Percentiles rank a stretch among this genome's conserved stretches.
phyloP scores from a whole-genome alignment of 1,284 basidiomycete genomes.

The Cystobasidium sp. region DNA sequence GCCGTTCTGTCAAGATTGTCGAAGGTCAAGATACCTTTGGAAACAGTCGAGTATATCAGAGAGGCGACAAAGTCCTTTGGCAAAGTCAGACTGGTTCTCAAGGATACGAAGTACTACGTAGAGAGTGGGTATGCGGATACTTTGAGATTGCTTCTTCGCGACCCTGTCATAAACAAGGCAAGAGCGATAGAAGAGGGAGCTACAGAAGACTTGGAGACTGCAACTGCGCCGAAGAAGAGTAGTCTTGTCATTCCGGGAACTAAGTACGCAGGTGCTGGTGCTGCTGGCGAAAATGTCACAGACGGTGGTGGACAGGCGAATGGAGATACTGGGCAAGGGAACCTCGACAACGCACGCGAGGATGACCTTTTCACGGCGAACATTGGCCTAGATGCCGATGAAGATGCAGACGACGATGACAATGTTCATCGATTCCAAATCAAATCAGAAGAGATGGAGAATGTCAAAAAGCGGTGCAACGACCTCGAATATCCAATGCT shows the following conservation, averaged over 20 bases:
- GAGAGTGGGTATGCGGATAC: constrained; percentile 92
- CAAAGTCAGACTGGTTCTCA: constrained; percentile 94
- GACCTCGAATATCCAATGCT: constrained; percentile 94
- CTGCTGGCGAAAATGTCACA: constrained; percentile 51
- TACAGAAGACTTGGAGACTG: constrained; percentile 59
- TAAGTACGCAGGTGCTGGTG: constrained; percentile 56
- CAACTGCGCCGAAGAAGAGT: constrained; percentile 77
- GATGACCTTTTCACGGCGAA: constrained; percentile 74
- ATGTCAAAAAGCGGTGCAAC: constrained; percentile 66
- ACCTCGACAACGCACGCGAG: constrained; percentile 28
- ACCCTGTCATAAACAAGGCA: constrained; percentile 78
- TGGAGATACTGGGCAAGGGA: constrained; percentile 24
- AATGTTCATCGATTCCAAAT: constrained; percentile 95
- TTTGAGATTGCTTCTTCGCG: constrained; percentile 80
- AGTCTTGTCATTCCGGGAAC: constrained; percentile 82
- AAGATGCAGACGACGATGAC: constrained; percentile 94
- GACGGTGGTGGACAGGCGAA: constrained; percentile 36
- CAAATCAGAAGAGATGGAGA: constrained; percentile 83
- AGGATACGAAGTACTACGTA: constrained; percentile 94
- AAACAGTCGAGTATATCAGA: constrained; percentile 79
- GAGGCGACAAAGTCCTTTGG: constrained; percentile 91
- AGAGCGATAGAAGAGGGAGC: constrained; percentile 63
- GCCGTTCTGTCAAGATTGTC: constrained; percentile 67
- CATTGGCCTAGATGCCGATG: constrained; percentile 78
- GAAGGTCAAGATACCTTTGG: constrained; percentile 77